A percentile compares a stretch with the other conserved stretches of the same genome.
These are phyloP conservation scores for Stylonectria norvegica DNA, from an alignment of 2,329 filamentous ascomycete genomes.

Conservation along the genomic window DNA sequence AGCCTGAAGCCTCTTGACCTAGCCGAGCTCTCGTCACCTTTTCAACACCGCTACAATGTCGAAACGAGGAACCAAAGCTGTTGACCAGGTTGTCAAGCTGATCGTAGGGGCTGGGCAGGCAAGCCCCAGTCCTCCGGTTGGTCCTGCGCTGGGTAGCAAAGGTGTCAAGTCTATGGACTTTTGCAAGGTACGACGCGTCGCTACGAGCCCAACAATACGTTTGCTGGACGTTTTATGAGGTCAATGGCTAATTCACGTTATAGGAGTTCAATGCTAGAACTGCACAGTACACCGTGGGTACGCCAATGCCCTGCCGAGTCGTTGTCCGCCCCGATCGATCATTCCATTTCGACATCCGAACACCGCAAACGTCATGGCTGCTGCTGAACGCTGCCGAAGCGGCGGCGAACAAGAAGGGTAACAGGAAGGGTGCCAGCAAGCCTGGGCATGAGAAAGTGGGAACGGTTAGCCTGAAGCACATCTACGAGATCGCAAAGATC, in stretches of 20 bases:
- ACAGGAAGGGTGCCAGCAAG: slow-evolving; percentile 71
- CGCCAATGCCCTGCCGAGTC: slow-evolving; percentile 85
- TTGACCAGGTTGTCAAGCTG: slow-evolving; percentile 86
- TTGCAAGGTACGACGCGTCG: slow-evolving; percentile 71
- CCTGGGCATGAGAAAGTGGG: slow-evolving; percentile 78
- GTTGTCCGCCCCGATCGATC: slow-evolving; percentile 89
- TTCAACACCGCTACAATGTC: slow-evolving; percentile 44
- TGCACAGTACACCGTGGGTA: slow-evolving; percentile 75
- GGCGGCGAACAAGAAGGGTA: slow-evolving; percentile 67
- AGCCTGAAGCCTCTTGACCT: slow-evolving; percentile 4
- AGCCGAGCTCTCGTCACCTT: slow-evolving; percentile 10
- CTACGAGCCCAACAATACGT: background rate
- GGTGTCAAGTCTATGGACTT: slow-evolving; percentile 99
- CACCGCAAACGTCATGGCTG: slow-evolving; percentile 89
- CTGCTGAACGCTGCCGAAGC: slow-evolving; percentile 80
- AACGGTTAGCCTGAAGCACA: slow-evolving; percentile 84
- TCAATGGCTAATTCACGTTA: slow-evolving; percentile 13
- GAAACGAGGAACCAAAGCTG: slow-evolving; percentile 41
- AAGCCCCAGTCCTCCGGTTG: slow-evolving; percentile 90
- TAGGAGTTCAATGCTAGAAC: slow-evolving; percentile 98
- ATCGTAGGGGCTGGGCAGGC: slow-evolving; percentile 96
- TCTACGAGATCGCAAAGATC: slow-evolving; percentile 97
- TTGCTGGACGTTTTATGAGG: background rate
- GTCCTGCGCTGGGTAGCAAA: slow-evolving; percentile 93
- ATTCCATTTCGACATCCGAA: slow-evolving; percentile 90